Base-by-base conservation (phyloP, 1,284 basidiomycete genomes). In the Fomitopsis betulina region DNA sequence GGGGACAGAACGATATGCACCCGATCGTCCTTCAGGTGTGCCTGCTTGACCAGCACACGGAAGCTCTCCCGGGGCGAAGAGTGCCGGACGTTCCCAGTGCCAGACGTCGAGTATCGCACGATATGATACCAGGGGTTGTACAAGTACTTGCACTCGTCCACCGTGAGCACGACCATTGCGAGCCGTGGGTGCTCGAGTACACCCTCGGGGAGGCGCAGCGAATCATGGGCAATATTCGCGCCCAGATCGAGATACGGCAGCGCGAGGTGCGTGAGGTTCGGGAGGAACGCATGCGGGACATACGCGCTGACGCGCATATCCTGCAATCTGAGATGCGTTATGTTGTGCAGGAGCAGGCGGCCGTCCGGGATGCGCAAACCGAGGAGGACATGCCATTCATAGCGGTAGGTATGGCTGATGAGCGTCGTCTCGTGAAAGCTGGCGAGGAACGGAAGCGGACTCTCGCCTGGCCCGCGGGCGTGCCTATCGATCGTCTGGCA, bases 181-280 rank as follows among this genome's bases (percentile, higher is more conserved):
- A 70, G 56, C 12, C 55, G 17, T 10, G 35, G 54, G 37, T 63
- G 64, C 35, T 65, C 58, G 10, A 67, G 33, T 10, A 66, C 45
- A 21, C 65, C 64, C 9, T 60, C 58, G 2, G 68, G 66, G 5
- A 68, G 47, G 19, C 67, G 64, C 21, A 67, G 58, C 5, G 45
- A 17, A 25, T 59, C 62, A 13, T 59, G 61, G 35, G 51, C 53
- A 35, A 63, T 57, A 54, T 62, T 63, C 42, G 64, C 60, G 0
- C 65, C 67, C 21, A 68, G 61, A 54, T 67, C 65, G 30, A 68
- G 60, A 58, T 65, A 66, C 3, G 69, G 67, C 33, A 70, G 52
- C 2, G 69, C 69, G 21, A 70, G 61, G 50, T 70, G 66, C 0
- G 67, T 70, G 32, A 70, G 67, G 53, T 64, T 65, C 10, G 67